Evolutionary conservation across 1,139 yeast genomes (phyloP).

Genomic region (Spencermartinsiella ligniputridi): DNA sequence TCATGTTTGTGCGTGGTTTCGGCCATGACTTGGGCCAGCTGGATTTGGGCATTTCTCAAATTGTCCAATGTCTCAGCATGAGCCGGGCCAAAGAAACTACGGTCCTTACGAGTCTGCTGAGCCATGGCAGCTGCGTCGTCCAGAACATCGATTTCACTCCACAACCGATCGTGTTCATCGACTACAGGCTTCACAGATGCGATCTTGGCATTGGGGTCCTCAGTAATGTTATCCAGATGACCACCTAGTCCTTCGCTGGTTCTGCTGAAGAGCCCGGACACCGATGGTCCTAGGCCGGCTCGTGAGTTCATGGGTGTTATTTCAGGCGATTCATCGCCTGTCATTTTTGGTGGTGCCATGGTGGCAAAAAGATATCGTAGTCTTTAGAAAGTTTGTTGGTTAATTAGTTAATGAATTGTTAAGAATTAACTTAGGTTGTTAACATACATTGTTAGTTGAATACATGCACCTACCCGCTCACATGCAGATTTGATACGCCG

Average conservation of each 20-base stretch:
- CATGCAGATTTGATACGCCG: too few species aligned
- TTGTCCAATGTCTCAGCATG: constrained; percentile 54
- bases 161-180: constrained; percentile 59
- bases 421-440: too few species aligned
- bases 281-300: not conserved
- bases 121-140: constrained; percentile 75
- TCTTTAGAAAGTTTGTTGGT: too few species aligned
- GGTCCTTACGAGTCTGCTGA: constrained; percentile 46
- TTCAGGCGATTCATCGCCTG: not conserved
- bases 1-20: constrained; percentile 29
- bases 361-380: too few species aligned
- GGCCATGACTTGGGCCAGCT: constrained; percentile 53
- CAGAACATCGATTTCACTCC: constrained; percentile 85
- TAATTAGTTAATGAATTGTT: too few species aligned
- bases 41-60: constrained; percentile 58
- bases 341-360: not conserved
- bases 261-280: not conserved
- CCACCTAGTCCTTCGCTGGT: not conserved
- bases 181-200: constrained; percentile 33
- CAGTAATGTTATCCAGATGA: not conserved
- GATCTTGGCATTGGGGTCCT: constrained; percentile 16
- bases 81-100: constrained; percentile 58
- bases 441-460: too few species aligned
- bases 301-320: not conserved
- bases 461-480: too few species aligned